Conservation (phyloP, 2,329 filamentous ascomycete species). For the Bisporella sp. region DNA sequence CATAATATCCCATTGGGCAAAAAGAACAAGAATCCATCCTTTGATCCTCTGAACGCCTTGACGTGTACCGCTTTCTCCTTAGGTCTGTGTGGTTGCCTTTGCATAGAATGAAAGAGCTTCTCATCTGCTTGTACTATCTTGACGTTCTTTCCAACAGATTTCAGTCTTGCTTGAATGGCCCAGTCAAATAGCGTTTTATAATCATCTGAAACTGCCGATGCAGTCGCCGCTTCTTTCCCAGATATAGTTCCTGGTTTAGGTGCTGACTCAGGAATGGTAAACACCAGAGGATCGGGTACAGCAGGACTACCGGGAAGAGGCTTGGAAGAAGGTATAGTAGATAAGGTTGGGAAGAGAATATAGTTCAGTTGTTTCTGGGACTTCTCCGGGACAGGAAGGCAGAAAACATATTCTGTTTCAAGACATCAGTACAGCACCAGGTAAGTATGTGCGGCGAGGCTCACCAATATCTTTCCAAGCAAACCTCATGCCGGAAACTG, state of each 20-base stretch:
- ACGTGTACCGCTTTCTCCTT: constrained; percentile 59
- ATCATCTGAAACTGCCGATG: constrained; percentile 48
- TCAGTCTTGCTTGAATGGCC: constrained; percentile 47
- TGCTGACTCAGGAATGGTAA: constrained; percentile 52
- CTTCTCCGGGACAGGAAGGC: constrained; percentile 59
- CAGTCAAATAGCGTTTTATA: constrained; percentile 54
- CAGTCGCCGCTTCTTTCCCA: constrained; percentile 42
- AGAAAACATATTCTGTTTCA: constrained; percentile 51
- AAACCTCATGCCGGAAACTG: constrained; percentile 47
- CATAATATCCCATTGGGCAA: constrained; percentile 60
- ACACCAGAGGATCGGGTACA: constrained; percentile 51
- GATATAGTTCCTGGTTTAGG: constrained; percentile 53
- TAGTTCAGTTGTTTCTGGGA: constrained; percentile 60
- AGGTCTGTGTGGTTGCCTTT: constrained; percentile 49
- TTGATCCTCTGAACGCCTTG: constrained; percentile 59
- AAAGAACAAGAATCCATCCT: constrained; percentile 64
- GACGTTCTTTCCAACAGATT: constrained; percentile 38
- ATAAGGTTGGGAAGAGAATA: constrained; percentile 48
- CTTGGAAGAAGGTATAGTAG: constrained; percentile 45
- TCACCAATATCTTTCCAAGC: constrained; percentile 56
- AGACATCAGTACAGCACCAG: not conserved
- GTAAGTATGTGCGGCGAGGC: not conserved
- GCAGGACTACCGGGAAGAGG: constrained; percentile 30
- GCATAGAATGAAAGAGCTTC: constrained; percentile 48
- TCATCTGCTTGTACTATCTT: constrained; percentile 47